These are phyloP conservation scores for Penicillium verrucosum DNA, from an alignment of 2,329 filamentous ascomycete genomes.

Conservation along the genomic window DNA sequence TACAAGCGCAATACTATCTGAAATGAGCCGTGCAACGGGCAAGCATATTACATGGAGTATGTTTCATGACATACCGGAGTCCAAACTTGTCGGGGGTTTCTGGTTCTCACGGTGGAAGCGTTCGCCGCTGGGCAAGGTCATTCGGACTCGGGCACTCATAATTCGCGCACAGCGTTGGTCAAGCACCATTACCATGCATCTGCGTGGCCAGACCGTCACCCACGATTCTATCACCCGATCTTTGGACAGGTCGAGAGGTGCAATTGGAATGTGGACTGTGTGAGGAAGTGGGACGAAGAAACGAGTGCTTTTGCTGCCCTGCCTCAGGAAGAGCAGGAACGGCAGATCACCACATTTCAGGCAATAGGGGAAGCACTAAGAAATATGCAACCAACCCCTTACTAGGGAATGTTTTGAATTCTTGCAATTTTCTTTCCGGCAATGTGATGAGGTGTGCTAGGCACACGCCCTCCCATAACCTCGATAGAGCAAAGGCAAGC, in stretches of 20 bases:
- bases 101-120: conserved; percentile 68
- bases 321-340: conserved; percentile 56
- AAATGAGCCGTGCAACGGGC: conserved; percentile 56
- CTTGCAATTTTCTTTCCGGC: neutral
- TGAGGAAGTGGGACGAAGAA: conserved; percentile 63
- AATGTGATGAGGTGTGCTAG: neutral
- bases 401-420: neutral
- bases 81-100: conserved; percentile 61
- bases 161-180: conserved; percentile 63
- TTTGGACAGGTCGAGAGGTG: conserved; percentile 69
- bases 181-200: conserved; percentile 75
- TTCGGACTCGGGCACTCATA: conserved; percentile 68
- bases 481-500: neutral
- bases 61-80: conserved; percentile 66
- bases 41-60: conserved; percentile 57
- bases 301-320: conserved; percentile 56
- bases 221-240: conserved; percentile 64
- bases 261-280: conserved; percentile 66
- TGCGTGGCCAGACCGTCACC: conserved; percentile 64
- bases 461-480: neutral
- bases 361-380: conserved; percentile 3
- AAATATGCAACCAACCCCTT: neutral
- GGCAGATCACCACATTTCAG: conserved; percentile 37
- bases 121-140: conserved; percentile 72
- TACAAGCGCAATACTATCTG: conserved; percentile 60